Evolutionary conservation across 768 basidiomycete genomes (phyloP), one percentile per base, ranked within the genome.

Genomic region (Podaxis sp.): DNA sequence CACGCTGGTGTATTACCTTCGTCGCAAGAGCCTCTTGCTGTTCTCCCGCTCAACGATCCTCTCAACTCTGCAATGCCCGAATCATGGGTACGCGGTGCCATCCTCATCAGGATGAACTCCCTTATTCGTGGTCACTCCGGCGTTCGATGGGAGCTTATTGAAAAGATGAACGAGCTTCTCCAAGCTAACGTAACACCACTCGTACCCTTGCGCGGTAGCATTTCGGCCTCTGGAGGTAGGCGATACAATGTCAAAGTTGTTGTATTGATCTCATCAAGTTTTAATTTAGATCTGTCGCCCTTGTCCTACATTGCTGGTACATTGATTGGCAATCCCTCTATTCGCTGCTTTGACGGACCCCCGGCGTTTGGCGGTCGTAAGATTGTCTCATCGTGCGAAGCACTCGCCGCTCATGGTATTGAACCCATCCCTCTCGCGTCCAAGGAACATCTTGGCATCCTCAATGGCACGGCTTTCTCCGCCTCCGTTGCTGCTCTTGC

Each of bases 111-210:
- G 66, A 89, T 92, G 82, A 96, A 95, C 74, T 93, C 91, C 3
- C 84, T 96, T 48, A 87, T 93, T 58, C 88, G 93, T 5, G 93
- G 93, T 0, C 94, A 95, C 75, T 93, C 91, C 22, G 94, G 90
- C 37, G 86, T 96, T 12, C 84, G 93, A 40, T 87, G 87, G 83
- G 86, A 88, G 64, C 83, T 95, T 55, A 84, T 95, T 62, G 81
- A 91, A 72, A 87, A 87, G 69, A 93, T 96, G 86, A 83, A 82
- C 64, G 81, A 84, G 20, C 81, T 94, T 48, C 83, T 96, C 44
- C 76, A 78, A 36, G 85, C 85, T 65, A 86, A 91, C 66, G 82
- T 95, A 68, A 91, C 86, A 4, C 90, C 91, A 0, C 74, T 94
- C 15, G 89, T 96, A 17, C 93, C 93, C 17, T 78, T 96, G 5